A percentile compares a stretch with the other conserved stretches of the same genome.
Evolutionary conservation across 345 rosid genomes (phyloP).

Genomic region (Brassica cretica): DNA sequence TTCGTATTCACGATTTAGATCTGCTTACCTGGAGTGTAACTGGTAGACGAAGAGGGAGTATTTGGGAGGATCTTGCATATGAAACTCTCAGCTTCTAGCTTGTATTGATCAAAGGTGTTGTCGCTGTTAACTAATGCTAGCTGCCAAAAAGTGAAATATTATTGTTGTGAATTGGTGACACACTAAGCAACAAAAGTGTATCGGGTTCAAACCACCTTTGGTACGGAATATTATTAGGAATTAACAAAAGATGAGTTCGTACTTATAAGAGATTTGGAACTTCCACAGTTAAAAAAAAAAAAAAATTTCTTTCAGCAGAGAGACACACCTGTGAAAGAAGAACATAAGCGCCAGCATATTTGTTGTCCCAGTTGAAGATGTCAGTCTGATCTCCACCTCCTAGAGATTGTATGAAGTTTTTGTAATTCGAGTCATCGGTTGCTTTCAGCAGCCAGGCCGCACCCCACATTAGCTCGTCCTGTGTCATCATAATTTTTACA

Average conservation of each 20-base stretch:
- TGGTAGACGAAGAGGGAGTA: constrained; percentile 72
- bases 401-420: constrained; percentile 54
- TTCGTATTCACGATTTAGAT: background rate
- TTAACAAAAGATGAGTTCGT: background rate
- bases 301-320: background rate
- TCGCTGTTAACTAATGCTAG: constrained; percentile 59
- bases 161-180: background rate
- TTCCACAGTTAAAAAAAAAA: background rate
- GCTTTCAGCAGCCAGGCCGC: constrained; percentile 68
- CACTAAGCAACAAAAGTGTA: background rate
- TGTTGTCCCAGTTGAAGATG: constrained; percentile 92
- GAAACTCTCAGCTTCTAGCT: constrained; percentile 74
- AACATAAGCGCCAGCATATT: constrained; percentile 80
- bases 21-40: constrained; percentile 74
- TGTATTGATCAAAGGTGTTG: constrained; percentile 57
- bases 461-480: constrained; percentile 95
- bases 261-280: background rate
- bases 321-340: constrained; percentile 65
- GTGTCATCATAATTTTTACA: constrained; percentile 11
- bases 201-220: background rate
- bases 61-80: constrained; percentile 82
- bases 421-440: constrained; percentile 62
- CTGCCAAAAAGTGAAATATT: constrained; percentile 41
- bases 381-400: constrained; percentile 82
- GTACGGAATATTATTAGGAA: background rate